phyloP scores from a whole-genome alignment of 164 flowering plant species.

The Aristolochia contorta region DNA sequence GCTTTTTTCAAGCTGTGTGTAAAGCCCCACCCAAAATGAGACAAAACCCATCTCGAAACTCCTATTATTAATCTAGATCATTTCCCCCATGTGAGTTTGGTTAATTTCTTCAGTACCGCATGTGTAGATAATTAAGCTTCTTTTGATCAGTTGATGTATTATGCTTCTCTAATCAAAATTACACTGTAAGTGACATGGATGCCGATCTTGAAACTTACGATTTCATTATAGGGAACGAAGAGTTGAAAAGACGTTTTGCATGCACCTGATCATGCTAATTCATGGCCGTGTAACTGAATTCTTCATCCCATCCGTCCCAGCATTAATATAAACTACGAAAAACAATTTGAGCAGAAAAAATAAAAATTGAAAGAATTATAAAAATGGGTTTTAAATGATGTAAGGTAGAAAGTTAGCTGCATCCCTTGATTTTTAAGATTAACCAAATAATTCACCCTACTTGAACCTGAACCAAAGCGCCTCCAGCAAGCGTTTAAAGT shows the following conservation, averaged over 20 bases:
- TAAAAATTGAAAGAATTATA: too few relatives aligned
- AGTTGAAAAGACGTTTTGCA: not conserved
- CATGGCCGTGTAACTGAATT: not conserved
- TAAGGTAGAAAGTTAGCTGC: not conserved
- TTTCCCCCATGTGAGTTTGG: too few relatives aligned
- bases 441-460: conserved; percentile 22
- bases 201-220: too few relatives aligned
- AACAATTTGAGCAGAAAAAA: too few relatives aligned
- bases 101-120: too few relatives aligned
- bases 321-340: not conserved
- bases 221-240: too few relatives aligned
- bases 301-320: not conserved
- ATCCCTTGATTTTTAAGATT: conserved; percentile 1
- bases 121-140: too few relatives aligned
- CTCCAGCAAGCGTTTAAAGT: conserved; percentile 20
- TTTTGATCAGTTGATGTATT: not conserved
- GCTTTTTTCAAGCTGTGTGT: not conserved
- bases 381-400: too few relatives aligned
- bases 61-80: too few relatives aligned
- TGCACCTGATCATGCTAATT: not conserved
- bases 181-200: too few relatives aligned
- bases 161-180: not conserved
- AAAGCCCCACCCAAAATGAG: too few relatives aligned
- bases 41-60: too few relatives aligned
- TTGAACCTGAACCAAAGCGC: conserved; percentile 17